phyloP scores from a whole-genome alignment of 148 eudicot species.

The Silene uniflora region DNA sequence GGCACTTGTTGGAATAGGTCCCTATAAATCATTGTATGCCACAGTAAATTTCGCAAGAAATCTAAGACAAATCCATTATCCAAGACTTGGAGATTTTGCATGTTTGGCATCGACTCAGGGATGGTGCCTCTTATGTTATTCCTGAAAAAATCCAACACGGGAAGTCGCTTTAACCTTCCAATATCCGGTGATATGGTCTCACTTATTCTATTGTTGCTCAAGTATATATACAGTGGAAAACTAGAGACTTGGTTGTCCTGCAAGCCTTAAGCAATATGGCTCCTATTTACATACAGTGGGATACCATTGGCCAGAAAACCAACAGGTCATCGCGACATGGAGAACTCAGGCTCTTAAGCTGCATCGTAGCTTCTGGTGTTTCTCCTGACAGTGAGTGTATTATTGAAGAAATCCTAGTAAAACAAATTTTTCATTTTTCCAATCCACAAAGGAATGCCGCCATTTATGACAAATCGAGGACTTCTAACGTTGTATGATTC shows the following conservation, averaged over 20 bases:
- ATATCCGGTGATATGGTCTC: constrained; percentile 64
- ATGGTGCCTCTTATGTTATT: constrained; percentile 65
- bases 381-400: constrained; percentile 72
- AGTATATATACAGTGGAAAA: constrained; percentile 69
- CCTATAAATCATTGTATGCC: constrained; percentile 63
- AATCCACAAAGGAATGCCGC: constrained; percentile 68
- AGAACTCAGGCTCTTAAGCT: constrained; percentile 51
- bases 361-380: constrained; percentile 53
- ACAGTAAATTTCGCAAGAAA: constrained; percentile 79
- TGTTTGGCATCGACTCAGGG: constrained; percentile 60
- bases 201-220: constrained; percentile 59
- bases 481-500: constrained; percentile 50
- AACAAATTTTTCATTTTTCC: constrained; percentile 70
- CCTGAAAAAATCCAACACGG: constrained; percentile 69
- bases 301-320: constrained; percentile 44
- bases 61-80: constrained; percentile 78
- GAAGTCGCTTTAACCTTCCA: constrained; percentile 68
- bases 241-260: constrained; percentile 79
- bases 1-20: constrained; percentile 58
- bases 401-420: constrained; percentile 79
- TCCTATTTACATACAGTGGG: constrained; percentile 79
- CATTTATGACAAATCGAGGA: constrained; percentile 73
- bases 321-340: constrained; percentile 27
- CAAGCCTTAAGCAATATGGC: constrained; percentile 56
- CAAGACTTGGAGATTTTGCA: constrained; percentile 62